These are phyloP conservation scores for Phytophthora hibernalis DNA, from an alignment of 352 stramenopile genomes.

Conservation along the genomic window DNA sequence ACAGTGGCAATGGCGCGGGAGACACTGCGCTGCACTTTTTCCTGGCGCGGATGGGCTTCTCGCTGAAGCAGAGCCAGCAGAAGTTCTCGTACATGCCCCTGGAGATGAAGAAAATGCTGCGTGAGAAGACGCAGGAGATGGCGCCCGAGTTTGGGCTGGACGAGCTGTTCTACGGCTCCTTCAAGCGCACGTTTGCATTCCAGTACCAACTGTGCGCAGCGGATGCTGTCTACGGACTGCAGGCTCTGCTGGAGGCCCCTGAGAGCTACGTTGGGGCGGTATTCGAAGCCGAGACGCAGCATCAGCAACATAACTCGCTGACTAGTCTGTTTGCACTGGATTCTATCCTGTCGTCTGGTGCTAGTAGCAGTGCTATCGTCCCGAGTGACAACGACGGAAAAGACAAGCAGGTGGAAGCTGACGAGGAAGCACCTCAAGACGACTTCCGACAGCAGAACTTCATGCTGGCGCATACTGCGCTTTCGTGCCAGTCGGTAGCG, in stretches of 20 bases:
- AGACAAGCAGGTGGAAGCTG: slow-evolving; percentile 35
- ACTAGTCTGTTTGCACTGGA: slow-evolving; percentile 49
- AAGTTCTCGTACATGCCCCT: slow-evolving; percentile 96
- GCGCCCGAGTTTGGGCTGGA: slow-evolving; percentile 95
- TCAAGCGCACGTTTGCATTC: slow-evolving; percentile 95
- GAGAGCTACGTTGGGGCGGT: slow-evolving; percentile 72
- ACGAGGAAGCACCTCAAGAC: slow-evolving; percentile 37
- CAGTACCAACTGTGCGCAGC: slow-evolving; percentile 95
- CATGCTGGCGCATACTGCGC: slow-evolving; percentile 70
- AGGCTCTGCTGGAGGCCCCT: slow-evolving; percentile 93
- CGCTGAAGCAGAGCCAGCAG: slow-evolving; percentile 95
- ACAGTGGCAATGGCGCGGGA: slow-evolving; percentile 42
- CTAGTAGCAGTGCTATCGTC: slow-evolving; percentile 2
- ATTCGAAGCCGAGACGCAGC: slow-evolving; percentile 70
- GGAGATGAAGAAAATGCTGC: slow-evolving; percentile 92
- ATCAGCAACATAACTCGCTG: slow-evolving; percentile 54
- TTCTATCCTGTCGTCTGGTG: slow-evolving; percentile 23
- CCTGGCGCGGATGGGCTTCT: slow-evolving; percentile 98
- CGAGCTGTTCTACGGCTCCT: slow-evolving; percentile 97
- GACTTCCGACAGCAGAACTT: slow-evolving; percentile 88
- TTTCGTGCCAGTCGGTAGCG: slow-evolving; percentile 71
- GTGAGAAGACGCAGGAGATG: slow-evolving; percentile 93
- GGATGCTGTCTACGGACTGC: slow-evolving; percentile 95
- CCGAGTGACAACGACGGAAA: slow-evolving; percentile 19
- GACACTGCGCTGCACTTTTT: slow-evolving; percentile 92